Evolutionary conservation across 306 rosid genomes (phyloP), one percentile per base, ranked within the genome.

Genomic region (Fagus sylvatica): DNA sequence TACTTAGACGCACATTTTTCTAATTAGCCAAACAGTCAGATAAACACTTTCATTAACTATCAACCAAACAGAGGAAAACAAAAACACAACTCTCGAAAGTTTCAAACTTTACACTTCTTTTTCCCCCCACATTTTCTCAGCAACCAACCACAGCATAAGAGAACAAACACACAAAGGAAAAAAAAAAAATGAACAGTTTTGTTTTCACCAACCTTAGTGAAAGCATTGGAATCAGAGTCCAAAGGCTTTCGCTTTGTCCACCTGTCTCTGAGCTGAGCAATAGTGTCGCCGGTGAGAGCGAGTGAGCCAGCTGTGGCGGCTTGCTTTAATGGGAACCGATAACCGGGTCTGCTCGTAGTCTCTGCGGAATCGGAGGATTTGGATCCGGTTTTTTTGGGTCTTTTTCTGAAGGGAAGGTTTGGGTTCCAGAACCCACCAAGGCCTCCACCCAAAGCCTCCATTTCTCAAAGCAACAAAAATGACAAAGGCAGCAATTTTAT

Each of bases 381-480:
- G 36, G 77, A 76, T 30, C 13, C 49, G 33, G 51, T 12, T 8
- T 5, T n/a, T 3, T 17, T 40, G 1, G 70, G 30, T 65, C 48
- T 66, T 66, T 85, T 84, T 15, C 83, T 40, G 4, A 84, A 82
- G 1, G 59, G 77, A 36, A 69, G 77, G 83, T 88, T 87, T 90
- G 92, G 88, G 33, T 84, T 84, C 98, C 98, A 92, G 22, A 90
- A 53, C 3, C 93, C 91, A 74, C 83, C 83, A 36, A 67, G 46
- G 32, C 96, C 93, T 46, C 88, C 70, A 69, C 97, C 91, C 39
- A 92, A 64, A 41, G 85, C 87, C 60, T 88, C 91, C 98, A 95
- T 95, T 80, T 12, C 74, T 12, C 59, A 72, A 59, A 46, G 49
- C 12, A 36, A 13, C 1, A 28, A 49, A 36, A 42, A 11, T 7